Percentiles rank a stretch among this genome's conserved stretches.
Evolutionary conservation across 78 protist species (phyloP).

Genomic region (Dictyostelium purpureum): DNA sequence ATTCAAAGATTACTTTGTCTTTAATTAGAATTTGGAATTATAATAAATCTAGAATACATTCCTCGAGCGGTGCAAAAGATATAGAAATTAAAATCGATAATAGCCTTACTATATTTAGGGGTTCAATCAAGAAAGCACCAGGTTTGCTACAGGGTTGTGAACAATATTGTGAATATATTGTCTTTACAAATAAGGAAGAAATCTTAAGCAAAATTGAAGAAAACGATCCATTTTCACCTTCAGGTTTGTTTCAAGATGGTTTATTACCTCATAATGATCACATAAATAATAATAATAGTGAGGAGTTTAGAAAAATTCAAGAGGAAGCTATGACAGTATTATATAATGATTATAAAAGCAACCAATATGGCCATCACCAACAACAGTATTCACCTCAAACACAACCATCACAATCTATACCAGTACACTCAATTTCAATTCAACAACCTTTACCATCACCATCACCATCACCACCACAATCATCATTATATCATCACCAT

Average conservation of each 20-base stretch:
- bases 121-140: slow-evolving; percentile 79
- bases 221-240: slow-evolving; percentile 65
- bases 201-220: slow-evolving; percentile 27
- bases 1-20: slow-evolving; percentile 19
- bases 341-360: neutral
- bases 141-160: slow-evolving; percentile 62
- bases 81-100: slow-evolving; percentile 78
- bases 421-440: too few species aligned
- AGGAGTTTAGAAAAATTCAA: too few species aligned
- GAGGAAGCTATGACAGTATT: too few species aligned
- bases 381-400: neutral
- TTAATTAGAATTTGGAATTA: slow-evolving; percentile 89
- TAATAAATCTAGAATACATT: slow-evolving; percentile 86
- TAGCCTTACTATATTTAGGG: slow-evolving; percentile 68
- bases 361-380: neutral
- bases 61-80: slow-evolving; percentile 77
- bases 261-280: neutral
- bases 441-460: neutral
- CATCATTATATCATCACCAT: neutral
- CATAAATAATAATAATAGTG: too few species aligned
- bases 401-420: too few species aligned
- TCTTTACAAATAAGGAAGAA: slow-evolving; percentile 54
- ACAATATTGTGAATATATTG: slow-evolving; percentile 55
- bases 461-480: neutral
- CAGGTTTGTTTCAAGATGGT: neutral